phyloP scores from a whole-genome alignment of 2,329 filamentous ascomycete genomes.

The Fusarium hostae region DNA sequence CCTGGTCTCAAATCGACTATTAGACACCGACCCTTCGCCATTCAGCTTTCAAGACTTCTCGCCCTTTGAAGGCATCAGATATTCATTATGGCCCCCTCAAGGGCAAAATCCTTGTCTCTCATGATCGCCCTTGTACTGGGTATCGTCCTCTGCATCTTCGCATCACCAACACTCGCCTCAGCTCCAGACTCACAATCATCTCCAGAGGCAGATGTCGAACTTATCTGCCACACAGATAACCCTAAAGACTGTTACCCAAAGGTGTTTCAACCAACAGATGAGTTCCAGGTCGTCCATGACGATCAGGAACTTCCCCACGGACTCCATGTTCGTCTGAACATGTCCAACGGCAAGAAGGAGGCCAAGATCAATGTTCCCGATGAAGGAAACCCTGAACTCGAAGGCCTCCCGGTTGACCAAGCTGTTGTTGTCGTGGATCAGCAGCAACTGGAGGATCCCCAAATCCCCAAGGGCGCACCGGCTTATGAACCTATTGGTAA shows the following conservation, averaged over 20 bases:
- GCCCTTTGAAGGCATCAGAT: neutral
- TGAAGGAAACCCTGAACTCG: conserved; percentile 59
- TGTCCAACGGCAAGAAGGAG: conserved; percentile 71
- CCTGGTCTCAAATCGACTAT: neutral
- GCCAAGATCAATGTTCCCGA: conserved; percentile 72
- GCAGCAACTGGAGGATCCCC: conserved; percentile 49
- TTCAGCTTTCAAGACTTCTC: neutral
- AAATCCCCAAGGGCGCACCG: conserved; percentile 62
- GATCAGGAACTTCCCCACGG: conserved; percentile 74
- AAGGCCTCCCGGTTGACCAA: conserved; percentile 63
- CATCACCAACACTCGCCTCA: conserved; percentile 43
- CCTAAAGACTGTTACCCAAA: conserved; percentile 72
- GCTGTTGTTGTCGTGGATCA: conserved; percentile 66
- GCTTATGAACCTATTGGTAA: conserved; percentile 67
- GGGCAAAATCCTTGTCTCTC: conserved; percentile 34
- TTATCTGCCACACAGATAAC: conserved; percentile 73
- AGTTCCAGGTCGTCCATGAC: conserved; percentile 71
- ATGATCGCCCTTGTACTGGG: conserved; percentile 43
- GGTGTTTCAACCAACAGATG: conserved; percentile 70
- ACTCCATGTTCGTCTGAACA: conserved; percentile 73
- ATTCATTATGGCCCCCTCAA: conserved; percentile 40
- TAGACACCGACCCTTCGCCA: neutral
- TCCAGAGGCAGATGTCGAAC: conserved; percentile 57
- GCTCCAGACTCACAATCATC: conserved; percentile 46
- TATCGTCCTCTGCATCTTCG: conserved; percentile 44